Percentiles rank a stretch among this genome's conserved stretches.
These are phyloP conservation scores for Monosporascus sp. DNA, from an alignment of 2,329 filamentous ascomycete species.

Conservation along the genomic window DNA sequence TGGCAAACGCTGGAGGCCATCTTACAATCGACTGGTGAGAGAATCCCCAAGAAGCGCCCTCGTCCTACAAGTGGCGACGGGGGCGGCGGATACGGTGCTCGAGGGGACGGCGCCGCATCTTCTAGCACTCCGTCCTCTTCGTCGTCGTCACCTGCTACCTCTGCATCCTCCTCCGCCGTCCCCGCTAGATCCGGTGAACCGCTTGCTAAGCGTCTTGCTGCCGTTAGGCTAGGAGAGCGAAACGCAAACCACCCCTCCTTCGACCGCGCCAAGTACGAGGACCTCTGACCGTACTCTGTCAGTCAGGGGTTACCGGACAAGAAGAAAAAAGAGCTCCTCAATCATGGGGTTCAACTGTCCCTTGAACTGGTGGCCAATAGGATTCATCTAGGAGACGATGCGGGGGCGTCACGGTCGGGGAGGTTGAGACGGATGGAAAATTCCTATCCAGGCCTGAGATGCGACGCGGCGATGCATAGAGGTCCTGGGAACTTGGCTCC, in stretches of 20 bases:
- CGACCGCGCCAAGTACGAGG: conserved; percentile 25
- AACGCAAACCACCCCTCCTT: conserved; percentile 22
- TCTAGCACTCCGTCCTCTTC: conserved; percentile 7
- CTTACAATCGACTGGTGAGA: conserved; percentile 95
- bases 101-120: conserved; percentile 15
- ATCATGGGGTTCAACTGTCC: too few relatives aligned
- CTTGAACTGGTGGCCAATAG: too few relatives aligned
- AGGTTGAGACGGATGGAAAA: too few relatives aligned
- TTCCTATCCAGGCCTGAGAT: too few relatives aligned
- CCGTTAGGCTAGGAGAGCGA: conserved; percentile 30
- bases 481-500: too few relatives aligned
- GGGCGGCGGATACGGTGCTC: conserved; percentile 15
- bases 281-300: conserved; percentile 5
- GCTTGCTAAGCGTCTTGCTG: conserved; percentile 33
- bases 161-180: conserved; percentile 13
- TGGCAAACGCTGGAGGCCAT: conserved; percentile 94
- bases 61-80: conserved; percentile 35
- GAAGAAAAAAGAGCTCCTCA: too few relatives aligned
- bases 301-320: too few relatives aligned
- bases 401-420: too few relatives aligned
- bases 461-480: too few relatives aligned
- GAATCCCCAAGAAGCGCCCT: conserved; percentile 68
- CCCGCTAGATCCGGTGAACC: conserved; percentile 24
- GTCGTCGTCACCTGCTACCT: conserved; percentile 9
- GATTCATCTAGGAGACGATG: too few relatives aligned